Base-by-base conservation (phyloP, 352 stramenopile species). In the Phytophthora syringae region DNA sequence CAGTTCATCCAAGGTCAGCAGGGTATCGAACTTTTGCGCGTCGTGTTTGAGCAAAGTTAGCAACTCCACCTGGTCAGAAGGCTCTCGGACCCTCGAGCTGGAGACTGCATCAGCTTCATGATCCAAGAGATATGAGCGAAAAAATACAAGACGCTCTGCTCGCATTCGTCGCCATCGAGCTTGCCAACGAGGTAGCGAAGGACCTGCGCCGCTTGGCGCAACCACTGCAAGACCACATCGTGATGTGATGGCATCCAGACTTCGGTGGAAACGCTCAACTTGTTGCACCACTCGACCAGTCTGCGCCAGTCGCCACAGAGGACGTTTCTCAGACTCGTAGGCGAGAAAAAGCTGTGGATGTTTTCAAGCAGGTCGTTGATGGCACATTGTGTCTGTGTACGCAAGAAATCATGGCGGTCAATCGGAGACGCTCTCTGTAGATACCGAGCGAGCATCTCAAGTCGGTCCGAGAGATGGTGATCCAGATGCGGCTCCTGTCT, bases 241-340 rank as follows among this genome's bases (percentile, higher is more conserved):
- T 45, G 59, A 44, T 51, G 59, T 77, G 25, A 77, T 66, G 28
- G 71, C 62, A 52, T 79, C 71, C 25, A 79, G 49, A 7, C 39
- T 52, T 36, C 67, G 66, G n/a, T 76, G 66, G 27, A 76, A 70
- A 20, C 67, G 65, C 47, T 79, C 71, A 13, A 76, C 59, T 63
- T 76, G 61, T 25, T 73, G 61, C 39, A 74, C 71, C 13, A 79
- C 32, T 52, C 71, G 67, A n/a, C 71, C 71, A 2, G 67, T 79
- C 47, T 74, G 62, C 9, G 62, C 58, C 25, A 76, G 67, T 7
- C 71, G 62, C 71, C 55, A 74, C 6, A 79, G 51, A 20, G 71
- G 55, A 13, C 57, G 58, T 21, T 67, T 66, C 42, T 79, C 63
- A 22, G 50, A 47, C 25, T 57, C 55, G 25, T 79, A 79, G 12